Base-by-base conservation (phyloP, 306 rosid genomes). In the Trifolium repens region DNA sequence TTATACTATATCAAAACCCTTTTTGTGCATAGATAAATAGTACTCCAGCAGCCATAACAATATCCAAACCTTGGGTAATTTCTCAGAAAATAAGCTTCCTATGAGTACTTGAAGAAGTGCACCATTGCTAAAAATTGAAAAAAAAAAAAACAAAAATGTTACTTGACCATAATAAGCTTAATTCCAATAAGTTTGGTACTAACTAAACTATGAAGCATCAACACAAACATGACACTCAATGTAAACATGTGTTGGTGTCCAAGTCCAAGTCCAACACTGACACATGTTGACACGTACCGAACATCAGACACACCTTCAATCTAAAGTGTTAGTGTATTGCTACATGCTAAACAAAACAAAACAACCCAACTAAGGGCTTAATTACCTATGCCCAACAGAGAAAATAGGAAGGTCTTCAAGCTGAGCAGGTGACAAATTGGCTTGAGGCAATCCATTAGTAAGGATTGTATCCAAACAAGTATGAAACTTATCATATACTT, bases 331-430 rank as follows among this genome's bases (percentile, higher is more conserved):
- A 1, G 10, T 32, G 7, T 32, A 32, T 7, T 53, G 7, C 12
- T 8, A 17, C 59, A 3, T 16, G 16, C 58, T 32, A 32, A 32
- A 4, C 34, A 15, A 50, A 50, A 50, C 57, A 50, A 50, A 7
- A n/a, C 57, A 50, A 50, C 17, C 22, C 19, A n/a, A 8, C 57
- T 50, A 50, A 50, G 15, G 7, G 8, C 37, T 30, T 27, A 27
- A 27, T 27, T 32, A 91, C 98, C 98, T 93, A 79, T 92, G 99
- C 63, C 96, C 99, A 78, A 94, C 96, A 30, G 87, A 87, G 74
- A 91, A 91, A 22, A 94, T 75, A 3, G 98, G 93, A 67, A 94
- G 91, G 37, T 80, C 86, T 70, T 67, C 73, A 46, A 92, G 87
- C 76, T 90, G 96, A 82, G 78, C 75, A 76, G 93, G 75, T 4